phyloP scores from a whole-genome alignment of 768 basidiomycete genomes.

The Filobasidium floriforme region DNA sequence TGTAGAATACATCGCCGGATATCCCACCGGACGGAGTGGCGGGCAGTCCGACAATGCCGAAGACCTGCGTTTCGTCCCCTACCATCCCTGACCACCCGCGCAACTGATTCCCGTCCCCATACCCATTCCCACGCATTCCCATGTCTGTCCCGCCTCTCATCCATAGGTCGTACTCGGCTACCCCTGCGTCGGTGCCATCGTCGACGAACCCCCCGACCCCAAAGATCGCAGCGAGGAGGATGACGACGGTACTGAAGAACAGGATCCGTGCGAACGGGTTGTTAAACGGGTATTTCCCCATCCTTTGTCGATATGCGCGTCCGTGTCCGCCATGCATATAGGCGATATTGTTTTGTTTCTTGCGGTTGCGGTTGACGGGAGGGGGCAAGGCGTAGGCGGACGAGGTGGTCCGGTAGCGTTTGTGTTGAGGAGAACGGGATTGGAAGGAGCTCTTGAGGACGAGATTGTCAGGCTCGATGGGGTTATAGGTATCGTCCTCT shows the following conservation, averaged over 20 bases:
- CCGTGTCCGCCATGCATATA: neutral
- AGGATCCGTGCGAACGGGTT: neutral
- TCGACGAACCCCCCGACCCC: neutral
- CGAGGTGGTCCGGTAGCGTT: neutral
- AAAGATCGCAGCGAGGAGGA: neutral
- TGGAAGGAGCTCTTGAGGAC: too few relatives aligned
- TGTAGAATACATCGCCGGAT: too few relatives aligned
- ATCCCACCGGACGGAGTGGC: too few relatives aligned
- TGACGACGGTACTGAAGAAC: neutral
- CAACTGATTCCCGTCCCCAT: neutral
- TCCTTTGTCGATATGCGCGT: neutral
- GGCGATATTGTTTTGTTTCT: too few relatives aligned
- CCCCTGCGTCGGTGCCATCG: neutral
- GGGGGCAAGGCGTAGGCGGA: neutral
- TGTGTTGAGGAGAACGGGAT: too few relatives aligned
- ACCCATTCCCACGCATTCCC: neutral
- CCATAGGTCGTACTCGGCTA: too few relatives aligned
- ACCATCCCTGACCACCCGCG: neutral
- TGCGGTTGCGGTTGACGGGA: neutral
- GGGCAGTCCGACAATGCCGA: neutral
- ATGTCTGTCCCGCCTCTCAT: neutral
- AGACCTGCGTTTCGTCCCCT: neutral
- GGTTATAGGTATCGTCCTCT: too few relatives aligned
- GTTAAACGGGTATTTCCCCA: slow-evolving; percentile 1
- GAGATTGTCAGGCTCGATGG: too few relatives aligned